Percentiles rank a stretch among this genome's conserved stretches.
These are phyloP conservation scores for Claviceps citrina DNA, from an alignment of 2,329 filamentous ascomycete species.

Conservation along the genomic window DNA sequence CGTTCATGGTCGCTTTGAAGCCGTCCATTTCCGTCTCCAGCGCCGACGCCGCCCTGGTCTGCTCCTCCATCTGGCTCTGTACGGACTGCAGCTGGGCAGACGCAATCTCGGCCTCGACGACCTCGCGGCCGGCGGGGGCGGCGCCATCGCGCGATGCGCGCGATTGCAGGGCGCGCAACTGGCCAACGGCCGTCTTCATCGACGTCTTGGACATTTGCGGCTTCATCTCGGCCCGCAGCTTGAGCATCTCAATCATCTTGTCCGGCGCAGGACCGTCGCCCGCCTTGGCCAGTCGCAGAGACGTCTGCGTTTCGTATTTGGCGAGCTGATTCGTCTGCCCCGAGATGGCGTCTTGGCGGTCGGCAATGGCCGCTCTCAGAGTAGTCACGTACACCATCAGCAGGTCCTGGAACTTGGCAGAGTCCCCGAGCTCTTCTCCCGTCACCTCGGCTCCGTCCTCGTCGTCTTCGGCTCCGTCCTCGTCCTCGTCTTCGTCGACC, in stretches of 20 bases:
- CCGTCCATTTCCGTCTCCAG: conserved; percentile 58
- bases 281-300: conserved; percentile 43
- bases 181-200: conserved; percentile 53
- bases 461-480: conserved; percentile 77
- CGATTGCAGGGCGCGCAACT: conserved; percentile 50
- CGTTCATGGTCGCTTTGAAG: conserved; percentile 69
- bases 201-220: conserved; percentile 41
- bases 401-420: conserved; percentile 75
- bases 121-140: conserved; percentile 32
- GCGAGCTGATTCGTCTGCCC: conserved; percentile 64
- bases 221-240: conserved; percentile 30
- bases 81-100: conserved; percentile 45
- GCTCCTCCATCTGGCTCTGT: conserved; percentile 35
- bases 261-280: conserved; percentile 58
- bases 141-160: conserved; percentile 16
- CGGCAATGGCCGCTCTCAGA: conserved; percentile 59
- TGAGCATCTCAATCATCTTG: conserved; percentile 37
- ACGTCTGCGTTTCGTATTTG: conserved; percentile 52
- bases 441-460: conserved; percentile 49
- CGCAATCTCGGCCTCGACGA: conserved; percentile 51
- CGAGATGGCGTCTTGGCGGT: conserved; percentile 61
- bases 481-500: conserved; percentile 53
- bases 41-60: conserved; percentile 30
- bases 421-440: conserved; percentile 80
- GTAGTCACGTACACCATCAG: conserved; percentile 75